These are phyloP conservation scores for Trypethelium eluteriae DNA, from an alignment of 495 filamentous ascomycete genomes.

Conservation along the genomic window DNA sequence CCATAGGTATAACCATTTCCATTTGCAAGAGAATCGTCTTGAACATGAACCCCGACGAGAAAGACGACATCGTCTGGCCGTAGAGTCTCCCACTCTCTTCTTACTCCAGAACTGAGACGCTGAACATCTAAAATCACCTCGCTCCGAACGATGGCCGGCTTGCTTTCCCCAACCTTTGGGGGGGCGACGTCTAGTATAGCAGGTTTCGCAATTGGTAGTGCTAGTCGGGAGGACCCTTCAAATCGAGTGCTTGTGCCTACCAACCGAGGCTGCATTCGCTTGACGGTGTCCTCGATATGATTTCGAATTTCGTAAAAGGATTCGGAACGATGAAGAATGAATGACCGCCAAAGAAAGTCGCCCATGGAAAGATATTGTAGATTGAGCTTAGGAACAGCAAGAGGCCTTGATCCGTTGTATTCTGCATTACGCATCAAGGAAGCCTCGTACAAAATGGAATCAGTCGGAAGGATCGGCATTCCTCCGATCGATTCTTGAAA, in stretches of 20 bases:
- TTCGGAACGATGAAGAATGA: conserved; percentile 82
- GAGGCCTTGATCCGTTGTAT: conserved; percentile 80
- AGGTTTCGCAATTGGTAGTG: conserved; percentile 75
- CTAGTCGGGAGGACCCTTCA: conserved; percentile 85
- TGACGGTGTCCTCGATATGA: conserved; percentile 74
- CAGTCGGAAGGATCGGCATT: conserved; percentile 68
- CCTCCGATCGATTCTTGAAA: conserved; percentile 74
- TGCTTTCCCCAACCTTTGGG: conserved; percentile 72
- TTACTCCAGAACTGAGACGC: conserved; percentile 61
- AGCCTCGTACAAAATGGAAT: conserved; percentile 71
- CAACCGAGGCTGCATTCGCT: conserved; percentile 65
- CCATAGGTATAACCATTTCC: conserved; percentile 48
- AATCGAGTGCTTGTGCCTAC: conserved; percentile 59
- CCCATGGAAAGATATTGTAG: conserved; percentile 91
- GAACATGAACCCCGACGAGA: conserved; percentile 59
- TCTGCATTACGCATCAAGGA: conserved; percentile 76
- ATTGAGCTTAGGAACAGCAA: conserved; percentile 91
- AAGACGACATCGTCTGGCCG: conserved; percentile 87
- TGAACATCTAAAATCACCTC: conserved; percentile 86
- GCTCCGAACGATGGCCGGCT: conserved; percentile 76
- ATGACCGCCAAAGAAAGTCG: conserved; percentile 90
- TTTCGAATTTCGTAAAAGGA: conserved; percentile 90
- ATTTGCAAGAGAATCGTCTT: conserved; percentile 33
- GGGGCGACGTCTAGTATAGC: conserved; percentile 82
- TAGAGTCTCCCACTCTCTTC: conserved; percentile 85